Evolutionary conservation across 108 stramenopile species (phyloP).

Genomic region (Skeletonema costatum): DNA sequence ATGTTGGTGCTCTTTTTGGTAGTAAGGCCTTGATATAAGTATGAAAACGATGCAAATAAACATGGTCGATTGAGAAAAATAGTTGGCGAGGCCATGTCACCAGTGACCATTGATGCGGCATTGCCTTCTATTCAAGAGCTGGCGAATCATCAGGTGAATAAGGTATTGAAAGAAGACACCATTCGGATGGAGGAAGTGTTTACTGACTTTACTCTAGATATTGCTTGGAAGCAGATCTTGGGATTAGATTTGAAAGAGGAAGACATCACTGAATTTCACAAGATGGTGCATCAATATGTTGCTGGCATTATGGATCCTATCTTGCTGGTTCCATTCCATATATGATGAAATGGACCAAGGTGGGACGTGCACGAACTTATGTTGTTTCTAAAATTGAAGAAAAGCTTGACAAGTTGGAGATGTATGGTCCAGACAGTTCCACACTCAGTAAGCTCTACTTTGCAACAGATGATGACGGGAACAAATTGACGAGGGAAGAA

Average conservation of each 20-base stretch:
- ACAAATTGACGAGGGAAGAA: conserved; percentile 28
- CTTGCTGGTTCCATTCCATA: not conserved
- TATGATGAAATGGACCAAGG: conserved; percentile 2
- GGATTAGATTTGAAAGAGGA: conserved; percentile 43
- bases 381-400: conserved; percentile 44
- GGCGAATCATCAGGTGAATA: conserved; percentile 13
- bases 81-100: conserved; percentile 41
- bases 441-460: conserved; percentile 45
- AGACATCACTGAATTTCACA: conserved; percentile 30
- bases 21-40: conserved; percentile 12
- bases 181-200: conserved; percentile 48
- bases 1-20: conserved; percentile 9
- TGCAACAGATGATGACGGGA: conserved; percentile 38
- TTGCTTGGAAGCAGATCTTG: conserved; percentile 53
- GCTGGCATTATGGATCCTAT: conserved; percentile 16
- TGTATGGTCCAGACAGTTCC: conserved; percentile 42
- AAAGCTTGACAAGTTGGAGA: conserved; percentile 32
- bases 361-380: conserved; percentile 25
- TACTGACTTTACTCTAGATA: conserved; percentile 31
- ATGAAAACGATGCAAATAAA: conserved; percentile 29
- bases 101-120: conserved; percentile 15
- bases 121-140: conserved; percentile 37
- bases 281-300: conserved; percentile 25
- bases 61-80: conserved; percentile 31
- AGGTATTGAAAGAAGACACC: conserved; percentile 8